Percentiles rank a stretch among this genome's conserved stretches.
Evolutionary conservation across 345 rosid genomes (phyloP).

Genomic region (Brassica nigra): DNA sequence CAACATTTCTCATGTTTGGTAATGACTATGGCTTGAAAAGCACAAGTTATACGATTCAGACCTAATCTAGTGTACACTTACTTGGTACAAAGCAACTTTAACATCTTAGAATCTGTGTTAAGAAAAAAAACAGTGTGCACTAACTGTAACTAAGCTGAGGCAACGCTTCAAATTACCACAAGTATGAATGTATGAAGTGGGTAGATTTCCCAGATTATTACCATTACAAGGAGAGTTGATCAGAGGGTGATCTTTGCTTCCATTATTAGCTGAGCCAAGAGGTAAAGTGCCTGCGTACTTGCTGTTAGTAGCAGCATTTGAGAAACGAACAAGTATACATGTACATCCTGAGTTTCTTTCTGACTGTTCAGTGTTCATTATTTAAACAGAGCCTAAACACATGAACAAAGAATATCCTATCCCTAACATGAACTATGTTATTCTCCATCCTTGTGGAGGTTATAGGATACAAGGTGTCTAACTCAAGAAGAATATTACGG

Average conservation of each 20-base stretch:
- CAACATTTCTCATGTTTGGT: neutral
- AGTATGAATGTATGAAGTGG: neutral
- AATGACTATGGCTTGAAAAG: constrained; percentile 2
- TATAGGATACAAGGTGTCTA: neutral
- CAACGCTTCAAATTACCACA: neutral
- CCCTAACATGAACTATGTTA: neutral
- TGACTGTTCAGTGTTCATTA: neutral
- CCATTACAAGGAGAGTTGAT: constrained; percentile 29
- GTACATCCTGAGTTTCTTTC: neutral
- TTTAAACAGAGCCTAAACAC: neutral
- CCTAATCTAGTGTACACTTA: neutral
- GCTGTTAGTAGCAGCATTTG: constrained; percentile 13
- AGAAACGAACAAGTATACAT: neutral
- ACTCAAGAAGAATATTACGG: neutral
- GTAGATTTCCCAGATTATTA: constrained; percentile 6
- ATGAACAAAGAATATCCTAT: neutral
- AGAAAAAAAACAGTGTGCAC: neutral
- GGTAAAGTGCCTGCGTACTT: constrained; percentile 30
- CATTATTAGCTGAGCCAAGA: constrained; percentile 25
- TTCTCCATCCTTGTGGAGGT: neutral
- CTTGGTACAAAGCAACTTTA: neutral
- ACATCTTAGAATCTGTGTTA: neutral
- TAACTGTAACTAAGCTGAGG: neutral
- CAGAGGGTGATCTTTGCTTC: constrained; percentile 2
- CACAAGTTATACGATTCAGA: constrained; percentile 12